Evolutionary conservation across 2,329 filamentous ascomycete species (phyloP).

Genomic region (Cladosporium oxysporum): DNA sequence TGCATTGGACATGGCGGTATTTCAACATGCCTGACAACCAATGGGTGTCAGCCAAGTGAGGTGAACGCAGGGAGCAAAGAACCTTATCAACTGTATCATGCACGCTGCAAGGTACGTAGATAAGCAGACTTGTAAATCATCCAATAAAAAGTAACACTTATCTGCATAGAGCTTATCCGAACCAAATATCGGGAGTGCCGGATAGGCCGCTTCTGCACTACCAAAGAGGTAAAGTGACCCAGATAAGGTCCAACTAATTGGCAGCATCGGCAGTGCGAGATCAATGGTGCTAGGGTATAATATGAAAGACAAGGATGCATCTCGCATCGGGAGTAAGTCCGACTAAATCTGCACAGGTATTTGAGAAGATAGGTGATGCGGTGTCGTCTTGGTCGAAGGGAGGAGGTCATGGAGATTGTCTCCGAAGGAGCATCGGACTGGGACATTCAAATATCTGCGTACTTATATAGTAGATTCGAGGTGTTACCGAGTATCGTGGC

Average conservation of each 20-base stretch:
- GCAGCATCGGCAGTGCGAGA: background rate
- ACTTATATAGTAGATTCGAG: background rate
- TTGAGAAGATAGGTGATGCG: background rate
- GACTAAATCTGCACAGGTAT: too few species aligned
- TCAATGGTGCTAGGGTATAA: background rate
- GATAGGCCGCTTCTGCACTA: background rate
- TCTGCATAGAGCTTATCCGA: background rate
- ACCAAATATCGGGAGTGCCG: background rate
- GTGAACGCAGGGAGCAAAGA: background rate
- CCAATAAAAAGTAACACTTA: background rate
- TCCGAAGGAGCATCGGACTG: background rate
- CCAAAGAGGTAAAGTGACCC: constrained; percentile 4
- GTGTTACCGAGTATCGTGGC: background rate
- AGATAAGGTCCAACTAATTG: background rate
- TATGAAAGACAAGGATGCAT: background rate
- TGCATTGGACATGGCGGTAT: background rate
- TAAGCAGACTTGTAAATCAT: background rate
- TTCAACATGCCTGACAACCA: background rate
- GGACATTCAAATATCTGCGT: background rate
- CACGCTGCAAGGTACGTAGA: constrained; percentile 7
- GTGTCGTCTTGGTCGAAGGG: background rate
- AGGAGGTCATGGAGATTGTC: background rate
- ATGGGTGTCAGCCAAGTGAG: background rate
- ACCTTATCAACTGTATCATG: constrained; percentile 4
- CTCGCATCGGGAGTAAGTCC: background rate